phyloP scores from a whole-genome alignment of 2,329 filamentous ascomycete species.

The Chaetomiaceae sp. region DNA sequence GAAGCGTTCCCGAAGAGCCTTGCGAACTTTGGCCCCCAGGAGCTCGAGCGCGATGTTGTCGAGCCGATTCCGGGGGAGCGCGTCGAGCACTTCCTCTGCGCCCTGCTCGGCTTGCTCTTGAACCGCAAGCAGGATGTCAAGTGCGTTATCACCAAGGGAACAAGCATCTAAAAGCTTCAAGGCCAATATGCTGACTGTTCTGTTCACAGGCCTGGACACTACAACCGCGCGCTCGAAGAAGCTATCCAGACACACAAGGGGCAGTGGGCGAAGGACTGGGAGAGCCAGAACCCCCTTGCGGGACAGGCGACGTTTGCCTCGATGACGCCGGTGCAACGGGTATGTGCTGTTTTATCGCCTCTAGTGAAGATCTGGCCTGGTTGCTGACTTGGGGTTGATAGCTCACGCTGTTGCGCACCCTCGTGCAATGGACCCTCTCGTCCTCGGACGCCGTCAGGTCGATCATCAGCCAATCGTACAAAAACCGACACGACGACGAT shows the following conservation, averaged over 20 bases:
- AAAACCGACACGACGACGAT: slow-evolving; percentile 77
- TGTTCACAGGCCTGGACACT: slow-evolving; percentile 72
- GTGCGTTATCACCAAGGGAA: slow-evolving; percentile 52
- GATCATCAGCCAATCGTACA: slow-evolving; percentile 83
- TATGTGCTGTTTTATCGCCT: slow-evolving; percentile 41
- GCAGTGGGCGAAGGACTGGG: slow-evolving; percentile 87
- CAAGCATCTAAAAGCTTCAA: neutral
- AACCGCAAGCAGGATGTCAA: slow-evolving; percentile 99
- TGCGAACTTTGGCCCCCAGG: slow-evolving; percentile 87
- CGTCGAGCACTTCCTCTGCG: slow-evolving; percentile 84
- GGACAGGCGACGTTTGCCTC: slow-evolving; percentile 76
- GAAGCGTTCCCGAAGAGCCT: slow-evolving; percentile 85
- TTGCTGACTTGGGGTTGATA: slow-evolving; percentile 36
- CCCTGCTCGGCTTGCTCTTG: slow-evolving; percentile 77
- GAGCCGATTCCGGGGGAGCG: slow-evolving; percentile 76
- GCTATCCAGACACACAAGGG: slow-evolving; percentile 77
- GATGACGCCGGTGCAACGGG: slow-evolving; percentile 77
- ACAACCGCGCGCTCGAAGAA: slow-evolving; percentile 89
- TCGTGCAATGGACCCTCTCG: slow-evolving; percentile 83
- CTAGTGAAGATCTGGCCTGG: neutral
- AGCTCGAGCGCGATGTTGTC: slow-evolving; percentile 82
- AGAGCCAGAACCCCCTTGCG: slow-evolving; percentile 74
- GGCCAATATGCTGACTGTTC: slow-evolving; percentile 20
- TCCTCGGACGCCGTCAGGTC: slow-evolving; percentile 79
- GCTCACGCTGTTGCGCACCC: slow-evolving; percentile 76